These are phyloP conservation scores for Xylaria sp. DNA, from an alignment of 495 filamentous ascomycete species.

Conservation along the genomic window DNA sequence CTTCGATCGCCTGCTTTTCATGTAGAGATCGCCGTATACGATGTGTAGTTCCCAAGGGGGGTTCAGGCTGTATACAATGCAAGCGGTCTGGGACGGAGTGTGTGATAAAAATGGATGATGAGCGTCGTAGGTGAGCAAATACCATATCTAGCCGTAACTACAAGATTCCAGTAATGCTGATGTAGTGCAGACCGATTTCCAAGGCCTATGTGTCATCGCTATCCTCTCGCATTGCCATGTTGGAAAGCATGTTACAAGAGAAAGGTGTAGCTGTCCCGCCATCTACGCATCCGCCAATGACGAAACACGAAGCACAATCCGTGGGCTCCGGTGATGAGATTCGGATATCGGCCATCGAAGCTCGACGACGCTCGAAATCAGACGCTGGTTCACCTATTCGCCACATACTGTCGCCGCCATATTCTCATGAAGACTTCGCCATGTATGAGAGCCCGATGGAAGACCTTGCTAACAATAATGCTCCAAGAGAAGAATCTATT, in stretches of 20 bases:
- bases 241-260: conserved; percentile 59
- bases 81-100: conserved; percentile 57
- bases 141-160: not conserved
- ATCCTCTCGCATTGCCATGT: conserved; percentile 55
- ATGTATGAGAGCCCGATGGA: conserved; percentile 28
- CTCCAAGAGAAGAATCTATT: conserved; percentile 4
- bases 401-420: conserved; percentile 39
- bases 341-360: conserved; percentile 18
- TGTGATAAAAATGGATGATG: conserved; percentile 64
- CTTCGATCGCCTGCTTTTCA: conserved; percentile 50
- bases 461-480: not conserved
- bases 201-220: conserved; percentile 64
- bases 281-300: conserved; percentile 60
- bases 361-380: conserved; percentile 28
- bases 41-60: conserved; percentile 61
- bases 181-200: conserved; percentile 55
- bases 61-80: conserved; percentile 60
- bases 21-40: conserved; percentile 61
- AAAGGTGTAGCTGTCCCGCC: conserved; percentile 56
- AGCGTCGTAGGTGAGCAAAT: conserved; percentile 53
- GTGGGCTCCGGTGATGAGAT: conserved; percentile 26
- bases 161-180: not conserved
- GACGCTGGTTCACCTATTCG: conserved; percentile 26
- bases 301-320: conserved; percentile 48
- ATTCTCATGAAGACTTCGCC: conserved; percentile 40